A percentile compares a stretch with the other conserved stretches of the same genome.
Evolutionary conservation across 768 basidiomycete genomes (phyloP).

Genomic region (Melanogaster broomeanus): DNA sequence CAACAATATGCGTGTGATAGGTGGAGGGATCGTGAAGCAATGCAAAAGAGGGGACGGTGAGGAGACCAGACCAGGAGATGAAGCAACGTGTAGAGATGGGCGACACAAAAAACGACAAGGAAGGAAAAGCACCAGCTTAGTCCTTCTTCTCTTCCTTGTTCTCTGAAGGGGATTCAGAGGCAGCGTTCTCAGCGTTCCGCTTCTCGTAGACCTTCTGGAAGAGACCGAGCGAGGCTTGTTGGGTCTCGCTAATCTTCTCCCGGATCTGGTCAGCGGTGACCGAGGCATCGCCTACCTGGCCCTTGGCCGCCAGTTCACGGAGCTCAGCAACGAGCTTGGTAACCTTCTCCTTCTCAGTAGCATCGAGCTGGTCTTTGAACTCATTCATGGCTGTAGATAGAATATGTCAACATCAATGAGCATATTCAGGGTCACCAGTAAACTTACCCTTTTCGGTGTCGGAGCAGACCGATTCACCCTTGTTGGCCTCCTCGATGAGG

Average conservation of each 20-base stretch:
- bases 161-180: conserved; percentile 44
- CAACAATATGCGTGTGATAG: conserved; percentile 8
- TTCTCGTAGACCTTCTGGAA: conserved; percentile 99
- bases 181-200: conserved; percentile 70
- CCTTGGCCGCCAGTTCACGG: conserved; percentile 86
- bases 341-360: conserved; percentile 92
- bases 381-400: conserved; percentile 77
- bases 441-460: conserved; percentile 92
- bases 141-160: conserved; percentile 83
- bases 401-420: conserved; percentile 1
- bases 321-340: conserved; percentile 83
- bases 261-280: conserved; percentile 87
- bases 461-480: conserved; percentile 89
- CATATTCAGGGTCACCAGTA: not conserved
- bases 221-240: conserved; percentile 91
- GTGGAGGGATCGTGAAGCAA: conserved; percentile 1
- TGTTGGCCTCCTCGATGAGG: conserved; percentile 95
- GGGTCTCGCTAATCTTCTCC: conserved; percentile 91
- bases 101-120: not conserved
- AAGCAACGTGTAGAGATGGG: conserved; percentile 6
- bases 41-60: conserved; percentile 31
- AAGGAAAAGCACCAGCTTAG: conserved; percentile 37
- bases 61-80: conserved; percentile 8
- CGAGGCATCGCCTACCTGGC: conserved; percentile 79
- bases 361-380: conserved; percentile 97